Conservation (phyloP, 768 basidiomycete genomes). For the Candolleomyces aberdarensis region DNA sequence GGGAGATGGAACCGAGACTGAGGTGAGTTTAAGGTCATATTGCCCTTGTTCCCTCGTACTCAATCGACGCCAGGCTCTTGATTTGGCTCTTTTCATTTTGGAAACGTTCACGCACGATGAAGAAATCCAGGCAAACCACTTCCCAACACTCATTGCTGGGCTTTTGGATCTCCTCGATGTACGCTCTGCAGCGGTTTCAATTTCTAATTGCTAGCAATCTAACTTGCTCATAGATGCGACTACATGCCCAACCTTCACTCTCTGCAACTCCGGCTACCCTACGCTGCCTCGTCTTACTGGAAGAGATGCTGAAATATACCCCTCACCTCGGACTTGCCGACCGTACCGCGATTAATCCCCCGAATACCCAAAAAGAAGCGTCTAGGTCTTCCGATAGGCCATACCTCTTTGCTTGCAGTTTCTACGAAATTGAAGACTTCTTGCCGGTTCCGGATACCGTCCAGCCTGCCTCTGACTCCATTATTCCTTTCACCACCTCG, state of each 20-base stretch:
- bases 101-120: slow-evolving; percentile 83
- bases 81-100: slow-evolving; percentile 71
- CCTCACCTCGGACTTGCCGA: slow-evolving; percentile 47
- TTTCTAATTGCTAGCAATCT: neutral
- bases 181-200: slow-evolving; percentile 15
- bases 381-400: slow-evolving; percentile 32
- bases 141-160: slow-evolving; percentile 75
- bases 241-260: slow-evolving; percentile 1
- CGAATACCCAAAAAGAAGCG: slow-evolving; percentile 21
- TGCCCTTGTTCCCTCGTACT: neutral
- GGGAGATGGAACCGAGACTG: slow-evolving; percentile 37
- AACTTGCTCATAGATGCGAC: neutral
- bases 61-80: slow-evolving; percentile 50
- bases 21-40: slow-evolving; percentile 37
- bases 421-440: slow-evolving; percentile 50
- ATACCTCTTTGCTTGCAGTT: slow-evolving; percentile 55
- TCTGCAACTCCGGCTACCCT: slow-evolving; percentile 31
- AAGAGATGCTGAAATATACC: slow-evolving; percentile 51
- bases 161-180: slow-evolving; percentile 67
- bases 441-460: slow-evolving; percentile 15
- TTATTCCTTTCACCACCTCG: slow-evolving; percentile 52
- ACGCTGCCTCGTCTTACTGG: slow-evolving; percentile 47
- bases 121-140: slow-evolving; percentile 75
- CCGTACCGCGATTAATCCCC: slow-evolving; percentile 44
- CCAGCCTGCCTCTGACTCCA: slow-evolving; percentile 22